Evolutionary conservation across 306 rosid species (phyloP).

Genomic region (Senna siamea): DNA sequence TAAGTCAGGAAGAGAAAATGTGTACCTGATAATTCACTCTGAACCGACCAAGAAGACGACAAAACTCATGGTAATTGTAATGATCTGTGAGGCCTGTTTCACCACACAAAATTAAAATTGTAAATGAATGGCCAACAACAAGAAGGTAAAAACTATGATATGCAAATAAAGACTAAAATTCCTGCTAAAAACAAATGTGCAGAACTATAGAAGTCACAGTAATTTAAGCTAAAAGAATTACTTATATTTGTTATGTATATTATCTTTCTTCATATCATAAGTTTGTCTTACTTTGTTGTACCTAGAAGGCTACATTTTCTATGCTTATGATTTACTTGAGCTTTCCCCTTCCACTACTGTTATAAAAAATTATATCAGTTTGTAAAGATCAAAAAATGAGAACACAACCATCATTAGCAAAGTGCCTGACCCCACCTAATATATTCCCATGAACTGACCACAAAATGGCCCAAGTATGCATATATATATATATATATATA

Average conservation of each 20-base stretch:
- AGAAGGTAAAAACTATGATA: not conserved
- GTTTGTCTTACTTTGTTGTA: conserved; percentile 18
- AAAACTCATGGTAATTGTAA: conserved; percentile 97
- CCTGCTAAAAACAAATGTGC: conserved; percentile 22
- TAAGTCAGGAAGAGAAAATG: conserved; percentile 29
- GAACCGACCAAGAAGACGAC: conserved; percentile 98
- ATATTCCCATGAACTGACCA: conserved; percentile 30
- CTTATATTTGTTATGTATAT: not conserved
- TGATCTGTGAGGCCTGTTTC: conserved; percentile 94
- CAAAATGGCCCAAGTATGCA: not conserved
- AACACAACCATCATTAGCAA: not conserved
- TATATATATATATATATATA: too few species aligned
- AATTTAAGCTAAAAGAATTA: not conserved
- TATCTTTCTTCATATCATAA: conserved; percentile 26
- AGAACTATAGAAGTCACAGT: not conserved
- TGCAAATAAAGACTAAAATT: conserved; percentile 20
- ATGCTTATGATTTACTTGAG: conserved; percentile 8
- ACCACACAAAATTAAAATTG: conserved; percentile 34
- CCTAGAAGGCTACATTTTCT: conserved; percentile 11
- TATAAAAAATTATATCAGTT: not conserved
- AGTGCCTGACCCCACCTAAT: conserved; percentile 15
- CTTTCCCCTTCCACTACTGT: conserved; percentile 19
- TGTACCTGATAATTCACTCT: conserved; percentile 94
- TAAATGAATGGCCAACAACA: conserved; percentile 36
- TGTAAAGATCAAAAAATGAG: not conserved